Evolutionary conservation across 176 grass and related monocot species (phyloP), one percentile per base, ranked within the genome.

Genomic region (Carex myosuroides): DNA sequence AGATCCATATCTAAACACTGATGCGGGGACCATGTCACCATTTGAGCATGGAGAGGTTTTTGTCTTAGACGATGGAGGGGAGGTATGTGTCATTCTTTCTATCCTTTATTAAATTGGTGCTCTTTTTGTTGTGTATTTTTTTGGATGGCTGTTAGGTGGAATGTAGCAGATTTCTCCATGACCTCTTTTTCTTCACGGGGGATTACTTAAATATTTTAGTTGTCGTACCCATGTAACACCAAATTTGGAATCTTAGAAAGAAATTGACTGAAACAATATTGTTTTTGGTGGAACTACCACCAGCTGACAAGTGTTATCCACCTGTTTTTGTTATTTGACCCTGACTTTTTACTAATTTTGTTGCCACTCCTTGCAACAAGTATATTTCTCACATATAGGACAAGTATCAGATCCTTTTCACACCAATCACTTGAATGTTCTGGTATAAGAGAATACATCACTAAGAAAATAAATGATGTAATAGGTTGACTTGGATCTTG

Each of bases 401-500:
- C 33, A 70, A 70, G 37, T 44, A 68, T 68, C 30, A 39, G 32
- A 68, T 68, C 5, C 65, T 39, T 69, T 69, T 37, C 65, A 68
- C 65, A 69, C 65, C 65, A 69, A 18, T 69, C 1, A 26, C 26
- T 26, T 26, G 26, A 26, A 26, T 26, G 26, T 26, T 26, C 26
- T 26, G 26, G 0, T 26, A 26, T 26, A 26, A 26, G 26, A 26
- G 26, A 26, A 26, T 26, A 26, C 26, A 26, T 26, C 26, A 39
- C 39, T 63, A 35, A 46, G 4, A 70, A 37, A 83, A 62, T 71
- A 46, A 65, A 3, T 53, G 13, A 33, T 78, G 13, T 79, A 72
- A 62, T 70, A 90, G 88, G 88, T 86, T 59, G 88, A 90, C 69
- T 64, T 90, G 70, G 88, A 90, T 71, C 88, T 90, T 80, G 88